Evolutionary conservation across 305 asterid genomes (phyloP).

Genomic region (Lippia alba): DNA sequence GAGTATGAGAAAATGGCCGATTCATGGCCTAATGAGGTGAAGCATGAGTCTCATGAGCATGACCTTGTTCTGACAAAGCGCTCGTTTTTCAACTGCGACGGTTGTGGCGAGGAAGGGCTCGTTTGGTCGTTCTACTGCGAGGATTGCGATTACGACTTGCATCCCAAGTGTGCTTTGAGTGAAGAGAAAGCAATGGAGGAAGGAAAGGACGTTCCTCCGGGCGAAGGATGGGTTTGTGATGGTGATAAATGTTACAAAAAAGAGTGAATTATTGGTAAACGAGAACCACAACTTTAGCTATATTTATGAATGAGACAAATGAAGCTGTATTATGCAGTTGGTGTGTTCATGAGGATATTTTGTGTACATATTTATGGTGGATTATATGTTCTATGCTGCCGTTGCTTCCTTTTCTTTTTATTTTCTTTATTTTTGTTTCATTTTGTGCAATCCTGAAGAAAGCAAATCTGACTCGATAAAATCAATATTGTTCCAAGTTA

Average conservation of each 20-base stretch:
- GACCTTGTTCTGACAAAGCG: slow-evolving; percentile 67
- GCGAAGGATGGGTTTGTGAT: slow-evolving; percentile 58
- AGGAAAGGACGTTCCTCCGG: slow-evolving; percentile 16
- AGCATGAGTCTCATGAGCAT: slow-evolving; percentile 52
- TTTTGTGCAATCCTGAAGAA: too few relatives aligned
- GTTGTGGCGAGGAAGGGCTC: slow-evolving; percentile 60
- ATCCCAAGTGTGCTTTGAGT: slow-evolving; percentile 62
- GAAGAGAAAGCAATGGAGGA: slow-evolving; percentile 11
- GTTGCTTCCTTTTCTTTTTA: too few relatives aligned
- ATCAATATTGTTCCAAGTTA: too few relatives aligned
- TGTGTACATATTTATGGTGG: not conserved
- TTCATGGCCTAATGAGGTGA: slow-evolving; percentile 69
- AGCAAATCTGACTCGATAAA: too few relatives aligned
- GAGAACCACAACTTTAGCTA: not conserved
- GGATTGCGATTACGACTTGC: slow-evolving; percentile 73
- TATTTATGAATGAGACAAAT: not conserved
- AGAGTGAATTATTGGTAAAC: slow-evolving; percentile 26
- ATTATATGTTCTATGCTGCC: not conserved
- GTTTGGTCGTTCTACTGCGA: slow-evolving; percentile 69
- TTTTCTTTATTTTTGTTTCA: too few relatives aligned
- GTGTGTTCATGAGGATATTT: not conserved
- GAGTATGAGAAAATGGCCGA: slow-evolving; percentile 65
- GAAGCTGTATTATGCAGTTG: not conserved
- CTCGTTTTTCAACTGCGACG: slow-evolving; percentile 54
- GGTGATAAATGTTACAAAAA: slow-evolving; percentile 47